Conservation (phyloP, 306 rosid species). For the Corylus avellana region DNA sequence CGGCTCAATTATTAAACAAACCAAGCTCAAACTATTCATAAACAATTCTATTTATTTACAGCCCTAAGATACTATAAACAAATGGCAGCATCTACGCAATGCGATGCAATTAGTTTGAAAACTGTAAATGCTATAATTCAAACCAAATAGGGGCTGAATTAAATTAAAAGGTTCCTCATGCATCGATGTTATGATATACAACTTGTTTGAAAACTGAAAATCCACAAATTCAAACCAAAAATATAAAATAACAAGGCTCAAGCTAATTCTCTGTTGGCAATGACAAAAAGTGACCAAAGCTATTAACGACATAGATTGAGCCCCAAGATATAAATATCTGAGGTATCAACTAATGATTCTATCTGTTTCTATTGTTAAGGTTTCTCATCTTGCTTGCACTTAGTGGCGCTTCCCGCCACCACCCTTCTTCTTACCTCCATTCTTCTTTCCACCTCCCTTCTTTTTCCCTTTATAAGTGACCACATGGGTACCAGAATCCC, state of each 20-base stretch:
- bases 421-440: constrained; percentile 43
- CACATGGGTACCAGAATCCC: constrained; percentile 13
- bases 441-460: constrained; percentile 40
- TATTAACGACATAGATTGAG: neutral
- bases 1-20: no score
- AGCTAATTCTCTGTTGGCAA: neutral
- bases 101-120: neutral
- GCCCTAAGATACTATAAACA: no score
- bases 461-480: constrained; percentile 26
- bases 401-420: constrained; percentile 41
- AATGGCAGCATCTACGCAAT: no score
- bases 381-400: neutral
- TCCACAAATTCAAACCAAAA: neutral
- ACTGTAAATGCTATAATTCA: neutral
- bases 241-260: neutral
- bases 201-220: neutral
- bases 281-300: neutral
- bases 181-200: neutral
- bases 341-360: neutral
- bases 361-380: neutral
- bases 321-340: neutral
- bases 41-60: no score
- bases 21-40: no score
- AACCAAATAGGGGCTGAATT: neutral
- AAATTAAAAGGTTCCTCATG: neutral